Evolutionary conservation across 2,329 filamentous ascomycete genomes (phyloP).

Genomic region (Colletotrichum cordylinicola): DNA sequence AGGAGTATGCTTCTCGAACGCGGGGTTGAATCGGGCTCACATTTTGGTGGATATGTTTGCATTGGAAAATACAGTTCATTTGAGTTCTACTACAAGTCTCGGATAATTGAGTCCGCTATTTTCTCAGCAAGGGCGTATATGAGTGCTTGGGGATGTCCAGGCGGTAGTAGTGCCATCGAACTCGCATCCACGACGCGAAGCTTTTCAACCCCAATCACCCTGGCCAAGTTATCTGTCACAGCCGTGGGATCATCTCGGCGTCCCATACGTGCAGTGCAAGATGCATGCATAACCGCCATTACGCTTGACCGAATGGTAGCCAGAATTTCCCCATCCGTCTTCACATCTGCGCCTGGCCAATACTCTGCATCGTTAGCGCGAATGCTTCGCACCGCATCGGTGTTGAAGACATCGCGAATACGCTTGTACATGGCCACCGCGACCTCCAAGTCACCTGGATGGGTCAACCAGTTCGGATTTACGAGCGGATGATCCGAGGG

Average conservation of each 20-base stretch:
- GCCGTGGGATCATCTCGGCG: not conserved
- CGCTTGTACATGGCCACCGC: slow-evolving; percentile 48
- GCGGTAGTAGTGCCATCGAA: slow-evolving; percentile 12
- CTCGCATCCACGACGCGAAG: not conserved
- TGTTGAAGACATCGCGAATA: slow-evolving; percentile 40
- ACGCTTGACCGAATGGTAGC: not conserved
- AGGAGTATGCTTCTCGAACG: not conserved
- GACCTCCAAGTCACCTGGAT: slow-evolving; percentile 47
- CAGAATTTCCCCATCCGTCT: slow-evolving; percentile 48
- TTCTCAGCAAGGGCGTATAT: slow-evolving; percentile 32
- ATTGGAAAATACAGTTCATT: not conserved
- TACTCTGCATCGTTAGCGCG: slow-evolving; percentile 36
- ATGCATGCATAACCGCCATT: slow-evolving; percentile 6
- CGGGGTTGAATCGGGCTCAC: not conserved
- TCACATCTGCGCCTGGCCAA: slow-evolving; percentile 38
- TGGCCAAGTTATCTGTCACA: not conserved
- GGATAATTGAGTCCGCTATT: slow-evolving; percentile 25
- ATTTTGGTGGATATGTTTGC: not conserved
- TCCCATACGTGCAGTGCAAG: slow-evolving; percentile 1
- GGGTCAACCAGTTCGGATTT: slow-evolving; percentile 50
- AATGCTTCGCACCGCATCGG: slow-evolving; percentile 31
- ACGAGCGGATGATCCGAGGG: slow-evolving; percentile 39
- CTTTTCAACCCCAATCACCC: not conserved
- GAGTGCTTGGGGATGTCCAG: slow-evolving; percentile 26
- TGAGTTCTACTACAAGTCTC: not conserved